Percentiles rank a stretch among this genome's conserved stretches.
These are phyloP conservation scores for Solanum chiquidenum DNA, from an alignment of 257 asterid genomes.

Conservation along the genomic window DNA sequence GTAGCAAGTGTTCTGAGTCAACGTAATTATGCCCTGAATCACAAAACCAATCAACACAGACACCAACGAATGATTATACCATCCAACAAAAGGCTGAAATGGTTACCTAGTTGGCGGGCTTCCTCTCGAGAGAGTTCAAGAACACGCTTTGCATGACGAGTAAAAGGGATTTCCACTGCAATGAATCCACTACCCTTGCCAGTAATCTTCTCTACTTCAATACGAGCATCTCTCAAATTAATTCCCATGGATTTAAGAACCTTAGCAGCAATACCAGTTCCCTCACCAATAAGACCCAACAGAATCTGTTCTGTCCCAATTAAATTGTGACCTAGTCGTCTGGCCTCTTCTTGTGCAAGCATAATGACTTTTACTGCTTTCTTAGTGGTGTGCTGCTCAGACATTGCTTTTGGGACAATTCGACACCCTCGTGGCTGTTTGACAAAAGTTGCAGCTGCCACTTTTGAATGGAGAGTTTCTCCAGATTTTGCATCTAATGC, in stretches of 20 bases:
- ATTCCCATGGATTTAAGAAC: conserved; percentile 94
- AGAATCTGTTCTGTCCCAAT: conserved; percentile 93
- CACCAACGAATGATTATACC: background rate
- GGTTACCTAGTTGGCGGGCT: conserved; percentile 87
- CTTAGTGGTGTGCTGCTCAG: conserved; percentile 79
- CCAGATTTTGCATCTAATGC: conserved; percentile 42
- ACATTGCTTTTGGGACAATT: conserved; percentile 70
- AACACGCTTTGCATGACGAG: conserved; percentile 95
- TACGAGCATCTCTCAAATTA: conserved; percentile 89
- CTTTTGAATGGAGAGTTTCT: conserved; percentile 53
- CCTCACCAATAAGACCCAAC: conserved; percentile 92
- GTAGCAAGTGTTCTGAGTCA: conserved; percentile 91
- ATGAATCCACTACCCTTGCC: conserved; percentile 96
- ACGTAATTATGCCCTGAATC: conserved; percentile 84
- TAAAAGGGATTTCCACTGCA: conserved; percentile 91
- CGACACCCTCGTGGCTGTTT: conserved; percentile 34
- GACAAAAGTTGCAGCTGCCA: conserved; percentile 29
- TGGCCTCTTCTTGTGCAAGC: conserved; percentile 99
- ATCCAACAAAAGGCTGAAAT: background rate
- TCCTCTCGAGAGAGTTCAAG: conserved; percentile 89
- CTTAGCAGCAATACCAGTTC: conserved; percentile 96
- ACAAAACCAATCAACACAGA: background rate
- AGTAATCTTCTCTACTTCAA: conserved; percentile 86
- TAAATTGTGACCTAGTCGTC: conserved; percentile 86
- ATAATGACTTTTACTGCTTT: conserved; percentile 90